Evolutionary conservation across 2,329 filamentous ascomycete genomes (phyloP).

Genomic region (Tolypocladium sp.): DNA sequence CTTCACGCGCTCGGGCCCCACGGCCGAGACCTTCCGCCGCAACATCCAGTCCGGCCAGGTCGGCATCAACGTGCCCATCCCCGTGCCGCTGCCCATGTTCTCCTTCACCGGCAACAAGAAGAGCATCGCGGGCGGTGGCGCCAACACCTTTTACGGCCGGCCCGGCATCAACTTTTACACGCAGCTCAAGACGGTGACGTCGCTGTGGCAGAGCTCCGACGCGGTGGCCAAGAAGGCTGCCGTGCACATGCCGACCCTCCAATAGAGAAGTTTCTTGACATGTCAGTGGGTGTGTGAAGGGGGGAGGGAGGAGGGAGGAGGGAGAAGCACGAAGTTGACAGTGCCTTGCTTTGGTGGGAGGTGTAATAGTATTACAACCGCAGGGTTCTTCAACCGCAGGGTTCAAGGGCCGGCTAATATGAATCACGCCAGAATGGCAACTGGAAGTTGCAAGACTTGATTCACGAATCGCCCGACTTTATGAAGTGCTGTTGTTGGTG

Average conservation of each 20-base stretch:
- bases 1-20: conserved; percentile 71
- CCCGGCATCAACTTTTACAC: conserved; percentile 93
- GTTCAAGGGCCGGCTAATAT: neutral
- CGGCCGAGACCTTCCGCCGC: conserved; percentile 68
- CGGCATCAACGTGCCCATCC: conserved; percentile 77
- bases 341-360: neutral
- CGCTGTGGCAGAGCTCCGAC: conserved; percentile 80
- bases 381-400: neutral
- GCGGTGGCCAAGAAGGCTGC: conserved; percentile 76
- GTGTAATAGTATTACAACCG: neutral
- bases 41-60: conserved; percentile 80
- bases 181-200: conserved; percentile 94
- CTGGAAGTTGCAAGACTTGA: neutral
- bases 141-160: conserved; percentile 91
- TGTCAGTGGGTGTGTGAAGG: too few species aligned
- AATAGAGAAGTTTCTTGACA: conserved; percentile 11
- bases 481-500: too few species aligned
- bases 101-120: conserved; percentile 76
- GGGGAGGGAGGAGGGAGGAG: neutral
- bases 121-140: conserved; percentile 82
- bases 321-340: neutral
- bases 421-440: neutral
- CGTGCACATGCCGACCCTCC: conserved; percentile 70
- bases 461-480: too few species aligned
- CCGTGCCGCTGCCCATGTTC: conserved; percentile 62